Conservation (phyloP, 2,329 filamentous ascomycete genomes). For the Aspergillus nomiae region DNA sequence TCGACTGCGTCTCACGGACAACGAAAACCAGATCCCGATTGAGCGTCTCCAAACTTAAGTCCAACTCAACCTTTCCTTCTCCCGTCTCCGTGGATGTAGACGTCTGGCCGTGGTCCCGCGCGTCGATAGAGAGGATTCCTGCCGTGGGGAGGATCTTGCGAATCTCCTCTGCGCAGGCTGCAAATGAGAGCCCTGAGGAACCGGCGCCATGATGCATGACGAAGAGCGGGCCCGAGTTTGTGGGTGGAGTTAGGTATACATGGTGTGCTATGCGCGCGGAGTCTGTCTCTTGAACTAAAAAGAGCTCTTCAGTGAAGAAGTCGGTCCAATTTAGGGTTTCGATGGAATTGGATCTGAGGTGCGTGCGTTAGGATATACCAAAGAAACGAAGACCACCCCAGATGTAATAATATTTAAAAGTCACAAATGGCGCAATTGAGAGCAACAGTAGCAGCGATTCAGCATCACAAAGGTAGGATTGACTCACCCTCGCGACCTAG, state of each 20-base stretch:
- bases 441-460: neutral
- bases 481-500: constrained; percentile 67
- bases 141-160: constrained; percentile 74
- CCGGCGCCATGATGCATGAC: constrained; percentile 95
- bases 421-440: neutral
- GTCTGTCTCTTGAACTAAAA: constrained; percentile 52
- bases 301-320: constrained; percentile 88
- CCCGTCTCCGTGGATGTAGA: constrained; percentile 12
- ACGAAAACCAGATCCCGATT: constrained; percentile 71
- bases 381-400: neutral
- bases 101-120: constrained; percentile 81
- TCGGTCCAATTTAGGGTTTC: constrained; percentile 78
- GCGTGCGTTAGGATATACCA: constrained; percentile 1
- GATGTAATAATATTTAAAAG: neutral
- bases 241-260: constrained; percentile 82
- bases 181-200: constrained; percentile 90
- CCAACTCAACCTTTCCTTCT: constrained; percentile 47
- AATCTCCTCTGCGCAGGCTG: constrained; percentile 75
- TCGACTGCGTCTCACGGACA: constrained; percentile 65
- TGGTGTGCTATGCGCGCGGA: constrained; percentile 67
- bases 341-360: constrained; percentile 42
- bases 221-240: constrained; percentile 74
- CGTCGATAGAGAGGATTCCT: constrained; percentile 83
- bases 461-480: neutral
- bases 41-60: constrained; percentile 73